These are phyloP conservation scores for Plantago ovata DNA, from an alignment of 257 asterid genomes.

Conservation along the genomic window DNA sequence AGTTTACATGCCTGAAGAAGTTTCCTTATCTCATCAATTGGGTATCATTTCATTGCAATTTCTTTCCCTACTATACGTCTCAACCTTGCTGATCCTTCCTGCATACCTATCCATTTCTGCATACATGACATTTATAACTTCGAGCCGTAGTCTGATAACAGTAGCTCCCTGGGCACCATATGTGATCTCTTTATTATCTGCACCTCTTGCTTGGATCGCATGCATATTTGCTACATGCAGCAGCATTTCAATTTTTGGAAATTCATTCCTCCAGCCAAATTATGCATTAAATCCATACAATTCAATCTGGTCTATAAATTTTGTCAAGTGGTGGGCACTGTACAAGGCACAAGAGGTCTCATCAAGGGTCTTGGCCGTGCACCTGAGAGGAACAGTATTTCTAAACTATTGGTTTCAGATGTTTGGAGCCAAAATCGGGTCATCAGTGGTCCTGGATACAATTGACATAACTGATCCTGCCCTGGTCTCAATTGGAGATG, in stretches of 20 bases:
- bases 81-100: constrained; percentile 54
- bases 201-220: constrained; percentile 63
- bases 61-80: constrained; percentile 49
- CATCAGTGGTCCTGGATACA: constrained; percentile 60
- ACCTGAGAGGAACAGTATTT: constrained; percentile 66
- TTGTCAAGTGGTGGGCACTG: constrained; percentile 75
- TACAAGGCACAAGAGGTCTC: constrained; percentile 72
- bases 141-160: constrained; percentile 15
- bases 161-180: constrained; percentile 38
- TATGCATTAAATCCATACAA: constrained; percentile 45
- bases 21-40: constrained; percentile 39
- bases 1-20: constrained; percentile 32
- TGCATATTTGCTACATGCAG: constrained; percentile 64
- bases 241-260: constrained; percentile 57
- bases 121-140: constrained; percentile 35
- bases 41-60: constrained; percentile 41
- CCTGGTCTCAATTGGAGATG: constrained; percentile 59
- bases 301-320: constrained; percentile 59
- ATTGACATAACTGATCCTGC: constrained; percentile 70
- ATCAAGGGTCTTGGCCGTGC: constrained; percentile 61
- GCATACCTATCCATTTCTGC: constrained; percentile 44
- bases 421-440: constrained; percentile 66
- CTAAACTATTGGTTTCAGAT: constrained; percentile 66
- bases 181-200: constrained; percentile 34
- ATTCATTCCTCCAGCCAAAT: constrained; percentile 69